Conservation (phyloP, 306 rosid species). For the Acacia melanoxylon region DNA sequence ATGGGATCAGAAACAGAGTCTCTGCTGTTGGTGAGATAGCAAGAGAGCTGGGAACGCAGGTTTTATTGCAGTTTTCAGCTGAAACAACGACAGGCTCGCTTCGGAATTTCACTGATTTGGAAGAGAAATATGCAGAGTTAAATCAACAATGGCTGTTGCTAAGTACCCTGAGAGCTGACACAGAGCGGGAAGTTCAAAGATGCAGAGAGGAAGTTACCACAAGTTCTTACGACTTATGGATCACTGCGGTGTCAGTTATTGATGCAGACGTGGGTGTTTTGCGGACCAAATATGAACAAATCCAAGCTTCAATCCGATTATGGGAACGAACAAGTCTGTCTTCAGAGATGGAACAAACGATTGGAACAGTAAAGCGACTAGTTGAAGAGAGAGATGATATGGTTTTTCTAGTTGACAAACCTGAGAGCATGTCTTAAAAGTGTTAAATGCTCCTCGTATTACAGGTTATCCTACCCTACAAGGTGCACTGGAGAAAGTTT, state of each 20-base stretch:
- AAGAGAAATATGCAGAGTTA: neutral
- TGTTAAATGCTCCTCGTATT: neutral
- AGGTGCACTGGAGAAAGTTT: neutral
- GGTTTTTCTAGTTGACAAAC: neutral
- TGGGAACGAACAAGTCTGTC: neutral
- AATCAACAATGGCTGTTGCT: neutral
- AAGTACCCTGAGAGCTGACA: neutral
- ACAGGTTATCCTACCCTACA: neutral
- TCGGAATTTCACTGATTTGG: neutral
- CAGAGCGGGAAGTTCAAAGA: neutral
- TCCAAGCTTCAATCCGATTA: neutral
- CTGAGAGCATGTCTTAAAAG: neutral
- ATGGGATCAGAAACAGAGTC: no score
- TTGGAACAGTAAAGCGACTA: neutral
- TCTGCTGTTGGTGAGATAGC: neutral
- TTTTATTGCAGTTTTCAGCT: neutral
- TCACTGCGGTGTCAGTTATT: neutral
- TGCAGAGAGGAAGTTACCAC: neutral
- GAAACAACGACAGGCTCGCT: neutral
- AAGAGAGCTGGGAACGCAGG: neutral
- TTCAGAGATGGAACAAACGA: neutral
- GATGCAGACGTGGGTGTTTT: neutral
- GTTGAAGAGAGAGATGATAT: neutral
- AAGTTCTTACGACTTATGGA: neutral
- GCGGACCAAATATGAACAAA: neutral